Base-by-base conservation (phyloP, 2,329 filamentous ascomycete genomes). In the Fusarium tanahbumbuense region DNA sequence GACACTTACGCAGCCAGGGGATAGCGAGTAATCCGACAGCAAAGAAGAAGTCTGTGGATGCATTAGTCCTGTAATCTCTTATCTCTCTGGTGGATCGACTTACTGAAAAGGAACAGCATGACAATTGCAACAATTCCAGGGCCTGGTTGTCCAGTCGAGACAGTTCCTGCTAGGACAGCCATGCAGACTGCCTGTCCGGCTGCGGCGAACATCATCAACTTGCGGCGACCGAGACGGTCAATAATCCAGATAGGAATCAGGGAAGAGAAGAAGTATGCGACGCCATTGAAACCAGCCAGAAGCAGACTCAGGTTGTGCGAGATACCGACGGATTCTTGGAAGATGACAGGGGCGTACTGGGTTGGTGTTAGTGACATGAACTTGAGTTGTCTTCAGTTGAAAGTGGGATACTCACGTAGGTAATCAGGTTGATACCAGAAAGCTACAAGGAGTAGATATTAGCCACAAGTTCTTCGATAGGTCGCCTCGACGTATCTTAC, bases 121-220 rank as follows among this genome's bases (percentile, higher is more conserved):
- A 83, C 76, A 2, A 79, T 80, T 0, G 82, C 82, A 12, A 82
- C 82, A 56, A 81, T 80, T 60, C 80, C 83, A 3, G 79, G 77
- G 5, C 78, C 65, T 16, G 76, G 75, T n/a, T 76, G 70, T 11
- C 79, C 81, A 44, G 80, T 74, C 12, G 76, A 80, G 1, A 84
- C 80, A 0, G 83, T 83, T 11, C 81, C 82, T 4, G 83, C 82
- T 12, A 85, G 76, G 4, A 84, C 75, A 13, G 80, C 81, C 83
- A 86, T 85, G 62, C 83, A 85, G 5, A 63, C 71, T 59, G 77
- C 75, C 44, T 81, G 79, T 2, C 79, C 79, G 3, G 65, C 73
- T 15, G 74, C 77, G 2, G 78, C 78, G 23, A 81, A 88, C 75
- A 89, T 83, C 83, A 90, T 87, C 76, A 89, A 81, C 73, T 87